phyloP scores from a whole-genome alignment of 108 stramenopile species.

The Cyclotella baltica region DNA sequence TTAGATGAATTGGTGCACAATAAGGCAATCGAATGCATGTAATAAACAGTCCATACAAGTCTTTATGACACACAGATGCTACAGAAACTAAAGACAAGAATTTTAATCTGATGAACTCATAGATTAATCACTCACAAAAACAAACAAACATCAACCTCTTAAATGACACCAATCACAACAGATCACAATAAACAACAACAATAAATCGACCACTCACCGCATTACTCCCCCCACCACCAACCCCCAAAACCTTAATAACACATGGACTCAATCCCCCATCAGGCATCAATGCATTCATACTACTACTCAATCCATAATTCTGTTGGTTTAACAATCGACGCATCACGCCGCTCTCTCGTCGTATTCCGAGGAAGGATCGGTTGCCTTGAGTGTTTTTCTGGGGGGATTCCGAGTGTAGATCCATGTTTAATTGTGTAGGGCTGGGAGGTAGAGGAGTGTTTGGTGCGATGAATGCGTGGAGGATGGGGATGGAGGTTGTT shows the following conservation, averaged over 20 bases:
- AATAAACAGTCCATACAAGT: too few relatives aligned
- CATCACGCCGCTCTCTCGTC: slow-evolving; percentile 45
- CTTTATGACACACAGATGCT: too few relatives aligned
- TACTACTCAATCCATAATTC: slow-evolving; percentile 10
- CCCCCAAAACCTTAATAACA: slow-evolving; percentile 80
- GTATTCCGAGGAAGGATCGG: slow-evolving; percentile 46
- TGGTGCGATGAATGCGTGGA: slow-evolving; percentile 17
- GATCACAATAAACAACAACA: neutral
- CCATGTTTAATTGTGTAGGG: neutral
- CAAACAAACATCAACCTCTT: neutral
- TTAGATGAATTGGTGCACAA: too few relatives aligned
- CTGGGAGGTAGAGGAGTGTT: neutral
- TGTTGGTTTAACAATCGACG: slow-evolving; percentile 38
- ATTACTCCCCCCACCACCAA: slow-evolving; percentile 89
- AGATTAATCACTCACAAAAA: too few relatives aligned
- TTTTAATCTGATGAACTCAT: neutral
- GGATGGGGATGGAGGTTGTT: slow-evolving; percentile 1
- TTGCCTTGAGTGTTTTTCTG: slow-evolving; percentile 19
- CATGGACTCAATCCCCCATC: slow-evolving; percentile 78
- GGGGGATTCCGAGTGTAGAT: slow-evolving; percentile 19
- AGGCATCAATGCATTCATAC: slow-evolving; percentile 60
- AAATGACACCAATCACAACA: slow-evolving; percentile 14
- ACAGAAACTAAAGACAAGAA: too few relatives aligned
- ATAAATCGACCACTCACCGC: slow-evolving; percentile 39
- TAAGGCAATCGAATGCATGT: too few relatives aligned